These are phyloP conservation scores for Cyberlindnera maclurae DNA, from an alignment of 805 yeast genomes.

Conservation along the genomic window DNA sequence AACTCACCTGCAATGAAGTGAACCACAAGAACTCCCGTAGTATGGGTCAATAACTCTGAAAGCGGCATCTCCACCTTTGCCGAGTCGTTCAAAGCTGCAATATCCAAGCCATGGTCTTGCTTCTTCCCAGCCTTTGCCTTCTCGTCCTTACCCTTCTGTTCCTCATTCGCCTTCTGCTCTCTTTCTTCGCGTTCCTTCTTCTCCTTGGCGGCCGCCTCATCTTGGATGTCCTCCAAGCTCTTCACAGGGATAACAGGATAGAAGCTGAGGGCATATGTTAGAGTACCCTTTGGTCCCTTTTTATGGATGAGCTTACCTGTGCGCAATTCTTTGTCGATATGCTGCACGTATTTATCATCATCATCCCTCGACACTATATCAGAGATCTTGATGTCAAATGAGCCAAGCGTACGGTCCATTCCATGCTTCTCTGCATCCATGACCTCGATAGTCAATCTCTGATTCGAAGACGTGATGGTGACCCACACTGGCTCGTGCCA, in stretches of 20 bases:
- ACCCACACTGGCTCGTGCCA: slow-evolving; percentile 82
- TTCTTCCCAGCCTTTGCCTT: slow-evolving; percentile 2
- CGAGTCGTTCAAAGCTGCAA: slow-evolving; percentile 27
- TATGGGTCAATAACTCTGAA: slow-evolving; percentile 47
- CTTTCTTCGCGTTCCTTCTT: slow-evolving; percentile 25
- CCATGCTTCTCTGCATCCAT: slow-evolving; percentile 82
- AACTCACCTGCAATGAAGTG: slow-evolving; percentile 56
- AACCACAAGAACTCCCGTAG: slow-evolving; percentile 71
- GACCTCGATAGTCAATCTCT: slow-evolving; percentile 75
- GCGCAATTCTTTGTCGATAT: slow-evolving; percentile 48
- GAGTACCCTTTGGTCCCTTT: slow-evolving; percentile 78
- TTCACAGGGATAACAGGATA: slow-evolving; percentile 79
- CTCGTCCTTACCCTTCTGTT: slow-evolving; percentile 22
- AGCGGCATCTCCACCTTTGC: slow-evolving; percentile 46
- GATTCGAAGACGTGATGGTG: slow-evolving; percentile 77
- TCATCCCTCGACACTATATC: slow-evolving; percentile 59
- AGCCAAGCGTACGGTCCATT: slow-evolving; percentile 85
- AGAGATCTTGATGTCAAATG: slow-evolving; percentile 60
- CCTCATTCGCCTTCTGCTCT: slow-evolving; percentile 10
- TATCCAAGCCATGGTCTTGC: slow-evolving; percentile 31
- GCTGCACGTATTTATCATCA: slow-evolving; percentile 55
- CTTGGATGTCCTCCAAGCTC: slow-evolving; percentile 65
- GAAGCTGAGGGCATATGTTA: slow-evolving; percentile 70
- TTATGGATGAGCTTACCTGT: slow-evolving; percentile 59
- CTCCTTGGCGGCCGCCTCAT: slow-evolving; percentile 38